These are phyloP conservation scores for Aspergillus bridgeri DNA, from an alignment of 495 filamentous ascomycete species.

Conservation along the genomic window DNA sequence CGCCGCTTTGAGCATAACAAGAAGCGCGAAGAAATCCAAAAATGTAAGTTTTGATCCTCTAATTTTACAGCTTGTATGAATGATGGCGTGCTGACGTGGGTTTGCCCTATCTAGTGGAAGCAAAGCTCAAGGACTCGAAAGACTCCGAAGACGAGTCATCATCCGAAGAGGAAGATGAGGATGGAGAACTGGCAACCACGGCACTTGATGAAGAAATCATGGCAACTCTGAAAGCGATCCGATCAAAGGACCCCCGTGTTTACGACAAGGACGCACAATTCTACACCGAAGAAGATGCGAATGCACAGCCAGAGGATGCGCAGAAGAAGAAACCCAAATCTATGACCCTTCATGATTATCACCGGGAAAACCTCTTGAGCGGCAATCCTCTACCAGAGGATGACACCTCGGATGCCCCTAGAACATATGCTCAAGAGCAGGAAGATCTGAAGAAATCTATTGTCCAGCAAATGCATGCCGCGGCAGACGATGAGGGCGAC, in stretches of 20 bases:
- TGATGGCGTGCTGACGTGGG: conserved; percentile 11
- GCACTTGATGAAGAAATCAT: conserved; percentile 82
- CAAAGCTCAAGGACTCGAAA: conserved; percentile 65
- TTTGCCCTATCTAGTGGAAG: conserved; percentile 59
- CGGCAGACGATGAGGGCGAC: conserved; percentile 35
- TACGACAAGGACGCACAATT: conserved; percentile 79
- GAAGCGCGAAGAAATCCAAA: conserved; percentile 84
- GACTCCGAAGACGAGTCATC: conserved; percentile 57
- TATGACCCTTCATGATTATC: conserved; percentile 85
- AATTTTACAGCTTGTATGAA: background rate
- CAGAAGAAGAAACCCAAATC: conserved; percentile 80
- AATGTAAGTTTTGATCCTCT: conserved; percentile 51
- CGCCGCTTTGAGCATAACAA: conserved; percentile 93
- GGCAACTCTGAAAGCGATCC: conserved; percentile 79
- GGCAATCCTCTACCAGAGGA: conserved; percentile 57
- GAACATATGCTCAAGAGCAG: conserved; percentile 83
- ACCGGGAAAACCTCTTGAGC: conserved; percentile 75
- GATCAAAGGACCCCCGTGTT: conserved; percentile 81
- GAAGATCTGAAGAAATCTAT: conserved; percentile 72
- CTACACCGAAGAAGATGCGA: conserved; percentile 54
- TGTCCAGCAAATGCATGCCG: conserved; percentile 74
- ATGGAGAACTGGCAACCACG: conserved; percentile 75
- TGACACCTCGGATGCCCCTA: conserved; percentile 41
- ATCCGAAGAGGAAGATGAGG: conserved; percentile 85
- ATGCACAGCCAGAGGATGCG: conserved; percentile 20